Percentiles rank a stretch among this genome's conserved stretches.
Evolutionary conservation across 257 asterid species (phyloP).

Genomic region (Primulina eburnea): DNA sequence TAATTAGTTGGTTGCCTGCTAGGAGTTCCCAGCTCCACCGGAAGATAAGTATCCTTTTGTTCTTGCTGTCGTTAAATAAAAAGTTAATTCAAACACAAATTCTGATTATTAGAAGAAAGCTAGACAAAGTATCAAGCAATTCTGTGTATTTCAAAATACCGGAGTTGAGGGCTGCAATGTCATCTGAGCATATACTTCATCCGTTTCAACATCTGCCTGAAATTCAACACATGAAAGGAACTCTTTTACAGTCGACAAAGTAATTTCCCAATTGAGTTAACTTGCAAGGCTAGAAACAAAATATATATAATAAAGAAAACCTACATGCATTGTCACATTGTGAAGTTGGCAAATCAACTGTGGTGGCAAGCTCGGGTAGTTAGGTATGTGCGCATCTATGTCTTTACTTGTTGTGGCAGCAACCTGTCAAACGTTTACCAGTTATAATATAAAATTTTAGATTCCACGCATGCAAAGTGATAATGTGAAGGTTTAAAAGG

Average conservation of each 20-base stretch:
- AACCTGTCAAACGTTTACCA: conserved; percentile 55
- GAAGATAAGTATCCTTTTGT: conserved; percentile 82
- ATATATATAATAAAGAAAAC: conserved; percentile 38
- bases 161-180: conserved; percentile 89
- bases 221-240: conserved; percentile 29
- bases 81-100: conserved; percentile 17
- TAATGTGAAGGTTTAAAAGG: conserved; percentile 2
- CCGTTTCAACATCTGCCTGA: conserved; percentile 99
- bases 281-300: conserved; percentile 8
- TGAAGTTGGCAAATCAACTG: conserved; percentile 98
- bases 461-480: conserved; percentile 12
- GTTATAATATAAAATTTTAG: conserved; percentile 27
- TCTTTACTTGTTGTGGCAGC: conserved; percentile 93
- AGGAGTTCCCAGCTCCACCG: conserved; percentile 84
- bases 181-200: conserved; percentile 98
- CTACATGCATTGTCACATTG: conserved; percentile 95
- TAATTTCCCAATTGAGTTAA: conserved; percentile 19
- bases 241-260: neutral
- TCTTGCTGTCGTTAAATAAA: conserved; percentile 62
- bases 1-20: conserved; percentile 91
- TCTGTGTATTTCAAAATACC: conserved; percentile 38
- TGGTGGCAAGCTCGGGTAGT: conserved; percentile 85
- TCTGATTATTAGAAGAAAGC: conserved; percentile 12
- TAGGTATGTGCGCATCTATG: conserved; percentile 88
- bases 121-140: conserved; percentile 11